Evolutionary conservation across 495 filamentous ascomycete species (phyloP).

Genomic region (Cudoniella acicularis): DNA sequence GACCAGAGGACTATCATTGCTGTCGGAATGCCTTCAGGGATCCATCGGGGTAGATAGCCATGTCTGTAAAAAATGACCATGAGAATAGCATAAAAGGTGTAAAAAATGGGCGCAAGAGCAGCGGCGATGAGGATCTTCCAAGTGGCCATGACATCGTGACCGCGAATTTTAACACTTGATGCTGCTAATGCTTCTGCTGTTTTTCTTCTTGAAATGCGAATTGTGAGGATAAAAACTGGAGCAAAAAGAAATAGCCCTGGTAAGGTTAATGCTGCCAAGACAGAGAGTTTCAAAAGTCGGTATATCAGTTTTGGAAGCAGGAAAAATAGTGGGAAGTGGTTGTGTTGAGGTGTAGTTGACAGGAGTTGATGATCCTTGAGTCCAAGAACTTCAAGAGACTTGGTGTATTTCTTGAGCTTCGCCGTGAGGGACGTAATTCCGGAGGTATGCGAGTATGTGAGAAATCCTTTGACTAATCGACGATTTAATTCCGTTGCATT

Average conservation of each 20-base stretch:
- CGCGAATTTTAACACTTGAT: conserved; percentile 15
- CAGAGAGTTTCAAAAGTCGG: conserved; percentile 4
- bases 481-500: conserved; percentile 9
- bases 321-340: conserved; percentile 2
- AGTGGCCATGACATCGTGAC: conserved; percentile 16
- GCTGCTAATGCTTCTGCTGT: conserved; percentile 12
- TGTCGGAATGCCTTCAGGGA: background rate
- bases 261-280: conserved; percentile 5
- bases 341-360: background rate
- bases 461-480: conserved; percentile 11
- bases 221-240: conserved; percentile 13
- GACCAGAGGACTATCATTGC: conserved; percentile 1
- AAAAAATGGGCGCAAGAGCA: conserved; percentile 13
- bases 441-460: background rate
- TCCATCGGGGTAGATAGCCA: background rate
- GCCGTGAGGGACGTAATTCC: background rate
- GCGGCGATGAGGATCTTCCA: conserved; percentile 19
- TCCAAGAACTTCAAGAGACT: background rate
- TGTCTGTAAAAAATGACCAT: background rate
- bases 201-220: conserved; percentile 1
- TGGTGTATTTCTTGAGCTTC: background rate
- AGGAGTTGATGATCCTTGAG: conserved; percentile 14
- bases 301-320: conserved; percentile 4
- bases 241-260: conserved; percentile 14
- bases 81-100: conserved; percentile 10